Evolutionary conservation across 2,329 filamentous ascomycete genomes (phyloP), one percentile per base, ranked within the genome.

Genomic region (Xylariaceae sp.): DNA sequence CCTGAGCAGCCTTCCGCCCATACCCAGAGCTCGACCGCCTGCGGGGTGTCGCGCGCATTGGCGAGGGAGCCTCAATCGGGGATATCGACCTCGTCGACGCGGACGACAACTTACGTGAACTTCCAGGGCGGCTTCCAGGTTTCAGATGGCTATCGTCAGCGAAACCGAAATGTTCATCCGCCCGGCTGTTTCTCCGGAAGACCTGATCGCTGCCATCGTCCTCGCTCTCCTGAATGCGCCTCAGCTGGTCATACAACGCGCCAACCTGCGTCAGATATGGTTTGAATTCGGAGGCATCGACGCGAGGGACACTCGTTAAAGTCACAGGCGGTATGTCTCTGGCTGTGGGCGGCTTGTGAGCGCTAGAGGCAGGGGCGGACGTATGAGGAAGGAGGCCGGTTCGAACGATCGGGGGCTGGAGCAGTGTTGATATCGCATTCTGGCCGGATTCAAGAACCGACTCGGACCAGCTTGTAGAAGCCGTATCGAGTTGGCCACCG

Each of bases 361-460:
- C 73, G 54, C 80, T 85, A n/a, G 80, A 79, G 8, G 69, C 63
- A 2, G 87, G 79, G 3, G 85, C 81, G 2, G 83, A 74, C 1
- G 84, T 85, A 63, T 94, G 85, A 17, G 90, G 86, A 41, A 89
- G 74, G 37, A 95, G 76, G 42, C 91, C 90, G 2, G 90, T 95
- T 50, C 91, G 81, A 43, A 94, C 81, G 52, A 95, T 95, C 3
- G 91, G 88, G 19, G 89, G 85, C 59, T 95, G 87, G 3, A 97
- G 77, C n/a, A 97, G 76, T 1, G 89, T 95, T 8, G 90, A 95
- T 54, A 97, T 97, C 47, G 93, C 89, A 77, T 95, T 96, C 55
- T 90, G 87, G 9, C 84, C 81, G n/a, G 81, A 79, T 64, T 95
- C 89, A 28, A 73, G 64, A 12, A 79, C 64, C 13, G 83, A 74